These are phyloP conservation scores for Nakazawaea molendinolei DNA, from an alignment of 805 yeast species.

Conservation along the genomic window DNA sequence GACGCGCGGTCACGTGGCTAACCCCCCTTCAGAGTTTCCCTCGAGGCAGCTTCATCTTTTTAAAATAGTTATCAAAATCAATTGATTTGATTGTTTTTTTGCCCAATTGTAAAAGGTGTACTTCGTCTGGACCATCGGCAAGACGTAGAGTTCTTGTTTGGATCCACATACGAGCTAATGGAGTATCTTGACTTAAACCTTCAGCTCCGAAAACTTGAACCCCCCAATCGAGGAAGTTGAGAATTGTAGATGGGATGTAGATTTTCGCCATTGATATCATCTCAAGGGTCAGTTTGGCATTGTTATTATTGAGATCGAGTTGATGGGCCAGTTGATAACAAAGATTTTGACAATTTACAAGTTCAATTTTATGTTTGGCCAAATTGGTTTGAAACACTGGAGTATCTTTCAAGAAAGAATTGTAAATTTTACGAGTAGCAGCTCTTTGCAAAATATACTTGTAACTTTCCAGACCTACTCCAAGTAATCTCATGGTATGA, in stretches of 20 bases:
- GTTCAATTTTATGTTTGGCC: slow-evolving; percentile 47
- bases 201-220: slow-evolving; percentile 61
- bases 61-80: slow-evolving; percentile 28
- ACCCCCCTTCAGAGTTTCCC: slow-evolving; percentile 16
- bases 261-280: slow-evolving; percentile 62
- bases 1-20: slow-evolving; percentile 10
- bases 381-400: slow-evolving; percentile 42
- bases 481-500: slow-evolving; percentile 62
- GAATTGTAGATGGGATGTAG: slow-evolving; percentile 50
- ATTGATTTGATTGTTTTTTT: slow-evolving; percentile 36
- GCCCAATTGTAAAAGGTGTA: slow-evolving; percentile 52
- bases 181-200: slow-evolving; percentile 57
- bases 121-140: slow-evolving; percentile 70
- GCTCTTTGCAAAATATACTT: slow-evolving; percentile 43
- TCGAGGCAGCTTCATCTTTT: slow-evolving; percentile 1
- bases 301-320: slow-evolving; percentile 36
- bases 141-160: slow-evolving; percentile 48
- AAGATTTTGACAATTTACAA: slow-evolving; percentile 46
- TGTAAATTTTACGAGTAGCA: slow-evolving; percentile 44
- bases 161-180: slow-evolving; percentile 47
- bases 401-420: slow-evolving; percentile 39
- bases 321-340: slow-evolving; percentile 57
- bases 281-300: slow-evolving; percentile 46
- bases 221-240: slow-evolving; percentile 51
- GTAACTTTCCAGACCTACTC: slow-evolving; percentile 53